phyloP scores from a whole-genome alignment of 1,139 yeast species.

The Groenewaldozyma auringiensis region DNA sequence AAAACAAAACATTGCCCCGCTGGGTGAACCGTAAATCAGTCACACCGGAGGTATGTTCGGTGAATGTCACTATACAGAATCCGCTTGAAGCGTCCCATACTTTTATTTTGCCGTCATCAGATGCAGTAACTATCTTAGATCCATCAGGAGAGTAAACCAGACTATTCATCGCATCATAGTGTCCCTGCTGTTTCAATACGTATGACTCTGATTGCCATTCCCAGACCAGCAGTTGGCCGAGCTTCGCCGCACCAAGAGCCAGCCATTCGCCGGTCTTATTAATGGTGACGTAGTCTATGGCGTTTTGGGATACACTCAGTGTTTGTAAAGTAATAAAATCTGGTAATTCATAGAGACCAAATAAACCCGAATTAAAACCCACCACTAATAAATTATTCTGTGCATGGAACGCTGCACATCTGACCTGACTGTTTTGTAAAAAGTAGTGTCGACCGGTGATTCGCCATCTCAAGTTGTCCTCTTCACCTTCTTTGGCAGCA shows the following conservation, averaged over 20 bases:
- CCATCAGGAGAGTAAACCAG: slow-evolving; percentile 94
- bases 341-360: slow-evolving; percentile 84
- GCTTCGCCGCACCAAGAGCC: slow-evolving; percentile 83
- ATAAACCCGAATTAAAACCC: slow-evolving; percentile 89
- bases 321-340: slow-evolving; percentile 73
- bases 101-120: slow-evolving; percentile 95
- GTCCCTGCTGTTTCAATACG: slow-evolving; percentile 93
- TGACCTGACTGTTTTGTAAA: slow-evolving; percentile 56
- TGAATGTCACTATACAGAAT: slow-evolving; percentile 84
- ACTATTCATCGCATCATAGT: slow-evolving; percentile 82
- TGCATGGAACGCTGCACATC: slow-evolving; percentile 80
- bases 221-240: slow-evolving; percentile 92
- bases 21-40: slow-evolving; percentile 83
- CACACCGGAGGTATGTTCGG: slow-evolving; percentile 84
- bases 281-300: slow-evolving; percentile 72
- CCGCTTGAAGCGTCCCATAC: slow-evolving; percentile 95
- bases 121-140: slow-evolving; percentile 80
- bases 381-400: slow-evolving; percentile 63
- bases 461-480: slow-evolving; percentile 57
- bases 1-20: slow-evolving; percentile 81
- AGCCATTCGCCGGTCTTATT: slow-evolving; percentile 93
- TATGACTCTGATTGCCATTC: slow-evolving; percentile 99
- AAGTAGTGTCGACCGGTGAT: slow-evolving; percentile 69
- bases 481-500: slow-evolving; percentile 40
- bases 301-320: slow-evolving; percentile 85